Conservation (phyloP, 139 green algal species). For the Coccomyxa sp. region DNA sequence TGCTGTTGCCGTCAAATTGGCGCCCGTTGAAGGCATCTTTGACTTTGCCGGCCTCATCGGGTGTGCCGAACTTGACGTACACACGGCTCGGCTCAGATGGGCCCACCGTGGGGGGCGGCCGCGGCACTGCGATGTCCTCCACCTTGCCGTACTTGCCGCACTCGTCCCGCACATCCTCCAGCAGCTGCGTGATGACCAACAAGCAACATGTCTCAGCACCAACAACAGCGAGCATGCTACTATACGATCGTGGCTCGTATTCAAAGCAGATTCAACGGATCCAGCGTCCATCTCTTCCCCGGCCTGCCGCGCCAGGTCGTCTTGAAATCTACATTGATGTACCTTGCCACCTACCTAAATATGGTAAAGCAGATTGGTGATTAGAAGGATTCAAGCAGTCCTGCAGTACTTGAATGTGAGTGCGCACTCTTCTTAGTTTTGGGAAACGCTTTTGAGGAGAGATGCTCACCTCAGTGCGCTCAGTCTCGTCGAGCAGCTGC, state of each 20-base stretch:
- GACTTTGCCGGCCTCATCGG: conserved; percentile 45
- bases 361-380: too few relatives aligned
- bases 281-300: too few relatives aligned
- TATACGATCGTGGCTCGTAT: too few relatives aligned
- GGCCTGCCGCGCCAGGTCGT: too few relatives aligned
- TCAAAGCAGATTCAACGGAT: too few relatives aligned
- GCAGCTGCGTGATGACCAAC: conserved; percentile 33
- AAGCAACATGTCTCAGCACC: neutral
- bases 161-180: conserved; percentile 70
- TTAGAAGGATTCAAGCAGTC: too few relatives aligned
- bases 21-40: conserved; percentile 54
- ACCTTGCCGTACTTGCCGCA: conserved; percentile 54
- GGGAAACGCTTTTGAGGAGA: too few relatives aligned
- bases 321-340: too few relatives aligned
- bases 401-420: too few relatives aligned
- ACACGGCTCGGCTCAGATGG: conserved; percentile 41
- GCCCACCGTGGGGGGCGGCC: conserved; percentile 36
- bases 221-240: neutral
- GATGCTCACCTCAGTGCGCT: conserved; percentile 16
- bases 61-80: conserved; percentile 59
- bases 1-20: conserved; percentile 67
- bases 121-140: conserved; percentile 48
- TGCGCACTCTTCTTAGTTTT: too few relatives aligned
- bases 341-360: neutral
- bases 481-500: conserved; percentile 31